Base-by-base conservation (phyloP, 768 basidiomycete genomes). In the Mycena vulgaris region DNA sequence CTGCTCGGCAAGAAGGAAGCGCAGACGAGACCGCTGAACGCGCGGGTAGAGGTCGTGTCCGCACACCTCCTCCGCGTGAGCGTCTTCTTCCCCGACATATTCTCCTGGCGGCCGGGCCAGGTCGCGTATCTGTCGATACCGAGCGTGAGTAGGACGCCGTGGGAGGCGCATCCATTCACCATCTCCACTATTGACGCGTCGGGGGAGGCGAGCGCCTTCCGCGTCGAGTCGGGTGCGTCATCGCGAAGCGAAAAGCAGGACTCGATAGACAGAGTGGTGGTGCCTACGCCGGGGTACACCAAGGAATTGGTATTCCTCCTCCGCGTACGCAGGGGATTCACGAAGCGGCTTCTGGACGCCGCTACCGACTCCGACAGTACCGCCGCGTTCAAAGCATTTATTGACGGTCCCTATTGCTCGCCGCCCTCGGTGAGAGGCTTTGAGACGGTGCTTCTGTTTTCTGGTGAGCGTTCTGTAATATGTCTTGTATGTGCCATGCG, bases 111-210 rank as follows among this genome's bases (percentile, higher is more conserved):
- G 8, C 83, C 90, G 0, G 90, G 90, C 10, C 90, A 91, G 77
- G 82, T 83, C 39, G 86, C 83, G 0, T 90, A 85, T 71, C 79
- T 91, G 25, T 83, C 80, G 13, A 79, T 90, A 71, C 89, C 89
- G 5, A 73, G 80, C 1, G 80, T 89, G 8, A 87, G 87, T 14
- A 57, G 61, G 0, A 75, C 83, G 30, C 85, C 86, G 7, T 83
- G 86, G 33, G 87, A 91, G 76, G 78, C 87, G 0, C 90, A 91
- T 68, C 90, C 90, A 2, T 91, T 92, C 78, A 89, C 90, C 0
- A 90, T 91, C 63, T 81, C 88, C 8, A 87, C 80, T 10, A 80
- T 83, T 51, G 74, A 76, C 14, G 19, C 53, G 45, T 25, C 16
- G 47, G 25, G 25, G 16, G 23, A 31, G 51, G 16, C 5, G 3